phyloP scores from a whole-genome alignment of 768 basidiomycete species.

The Lactarius deliciosus region DNA sequence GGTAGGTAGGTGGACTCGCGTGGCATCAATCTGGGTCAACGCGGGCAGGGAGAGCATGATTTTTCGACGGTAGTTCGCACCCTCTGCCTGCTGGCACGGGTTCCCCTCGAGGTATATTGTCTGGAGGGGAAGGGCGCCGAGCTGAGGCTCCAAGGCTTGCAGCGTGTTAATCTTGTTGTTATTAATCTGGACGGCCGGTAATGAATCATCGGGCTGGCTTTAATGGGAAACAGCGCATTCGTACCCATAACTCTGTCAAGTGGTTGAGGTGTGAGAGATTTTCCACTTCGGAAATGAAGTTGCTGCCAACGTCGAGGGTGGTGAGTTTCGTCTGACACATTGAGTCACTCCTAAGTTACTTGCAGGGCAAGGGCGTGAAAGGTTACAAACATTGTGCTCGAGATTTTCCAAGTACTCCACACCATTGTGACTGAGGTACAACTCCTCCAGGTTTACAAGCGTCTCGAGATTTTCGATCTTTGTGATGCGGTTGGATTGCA shows the following conservation, averaged over 20 bases:
- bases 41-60: conserved; percentile 86
- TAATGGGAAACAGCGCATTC: conserved; percentile 29
- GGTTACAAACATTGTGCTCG: conserved; percentile 66
- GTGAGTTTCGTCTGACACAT: conserved; percentile 56
- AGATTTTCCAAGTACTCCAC: conserved; percentile 80
- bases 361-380: not conserved
- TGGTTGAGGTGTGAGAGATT: conserved; percentile 72
- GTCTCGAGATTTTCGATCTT: conserved; percentile 79
- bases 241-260: conserved; percentile 95
- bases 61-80: conserved; percentile 80
- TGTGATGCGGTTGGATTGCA: conserved; percentile 93
- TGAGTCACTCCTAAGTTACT: not conserved
- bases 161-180: conserved; percentile 81
- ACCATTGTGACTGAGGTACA: conserved; percentile 95
- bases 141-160: conserved; percentile 62
- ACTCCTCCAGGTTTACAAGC: conserved; percentile 74
- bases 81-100: conserved; percentile 82
- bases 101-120: conserved; percentile 97
- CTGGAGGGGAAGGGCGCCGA: conserved; percentile 60
- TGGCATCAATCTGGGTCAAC: conserved; percentile 93
- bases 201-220: not conserved
- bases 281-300: conserved; percentile 77
- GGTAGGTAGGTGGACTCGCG: conserved; percentile 53
- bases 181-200: conserved; percentile 60
- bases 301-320: conserved; percentile 86